These are phyloP conservation scores for Urtica urens DNA, from an alignment of 306 rosid species.

Conservation along the genomic window DNA sequence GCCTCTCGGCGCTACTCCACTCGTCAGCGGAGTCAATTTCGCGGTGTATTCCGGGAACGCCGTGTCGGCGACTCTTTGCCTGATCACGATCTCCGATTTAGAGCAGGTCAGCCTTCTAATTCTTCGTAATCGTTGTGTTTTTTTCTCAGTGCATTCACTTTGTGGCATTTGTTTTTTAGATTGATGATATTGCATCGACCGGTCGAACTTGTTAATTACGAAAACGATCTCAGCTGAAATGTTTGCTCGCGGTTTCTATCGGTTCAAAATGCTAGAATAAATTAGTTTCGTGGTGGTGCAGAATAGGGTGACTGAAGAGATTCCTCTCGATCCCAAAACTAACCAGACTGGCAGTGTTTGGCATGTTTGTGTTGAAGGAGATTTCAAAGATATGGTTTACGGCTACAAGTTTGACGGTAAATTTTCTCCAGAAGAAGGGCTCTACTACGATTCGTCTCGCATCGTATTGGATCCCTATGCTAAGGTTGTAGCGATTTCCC, in stretches of 20 bases:
- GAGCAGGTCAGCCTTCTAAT: conserved; percentile 32
- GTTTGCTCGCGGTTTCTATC: too few relatives aligned
- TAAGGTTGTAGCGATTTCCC: conserved; percentile 39
- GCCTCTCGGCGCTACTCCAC: conserved; percentile 57
- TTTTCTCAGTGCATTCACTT: neutral
- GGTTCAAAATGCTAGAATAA: neutral
- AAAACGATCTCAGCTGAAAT: too few relatives aligned
- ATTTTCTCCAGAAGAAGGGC: conserved; percentile 60
- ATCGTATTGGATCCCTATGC: conserved; percentile 82
- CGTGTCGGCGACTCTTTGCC: conserved; percentile 57
- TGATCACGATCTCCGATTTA: conserved; percentile 51
- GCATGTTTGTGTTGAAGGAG: conserved; percentile 80
- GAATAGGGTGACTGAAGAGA: conserved; percentile 60
- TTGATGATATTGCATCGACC: neutral
- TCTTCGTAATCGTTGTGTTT: too few relatives aligned
- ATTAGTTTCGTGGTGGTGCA: conserved; percentile 33
- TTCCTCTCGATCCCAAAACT: conserved; percentile 49
- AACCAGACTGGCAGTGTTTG: conserved; percentile 82
- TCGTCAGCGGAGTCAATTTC: conserved; percentile 68
- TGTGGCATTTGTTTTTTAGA: neutral
- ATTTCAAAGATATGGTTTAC: conserved; percentile 63
- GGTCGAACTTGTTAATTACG: too few relatives aligned
- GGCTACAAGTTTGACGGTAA: conserved; percentile 75
- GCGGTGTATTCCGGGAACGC: conserved; percentile 58
- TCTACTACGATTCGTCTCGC: conserved; percentile 53